Percentiles rank a stretch among this genome's conserved stretches.
Conservation (phyloP, 2,329 filamentous ascomycete species). For the Colletotrichum sp. region DNA sequence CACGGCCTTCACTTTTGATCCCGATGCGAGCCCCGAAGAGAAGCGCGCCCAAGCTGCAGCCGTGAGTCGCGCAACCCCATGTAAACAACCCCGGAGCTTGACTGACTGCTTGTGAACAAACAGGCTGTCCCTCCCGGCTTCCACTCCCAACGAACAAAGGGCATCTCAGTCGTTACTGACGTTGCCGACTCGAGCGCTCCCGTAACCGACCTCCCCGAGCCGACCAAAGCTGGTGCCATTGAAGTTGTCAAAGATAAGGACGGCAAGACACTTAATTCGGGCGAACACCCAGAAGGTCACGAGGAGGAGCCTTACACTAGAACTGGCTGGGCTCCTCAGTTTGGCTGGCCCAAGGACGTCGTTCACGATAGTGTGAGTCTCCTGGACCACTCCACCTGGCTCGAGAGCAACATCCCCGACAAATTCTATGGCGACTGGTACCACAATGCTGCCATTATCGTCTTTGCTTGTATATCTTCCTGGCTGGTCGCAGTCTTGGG, state of each 20-base stretch:
- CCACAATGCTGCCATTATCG: slow-evolving; percentile 92
- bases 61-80: slow-evolving; percentile 53
- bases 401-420: slow-evolving; percentile 85
- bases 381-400: slow-evolving; percentile 85
- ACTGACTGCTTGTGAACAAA: slow-evolving; percentile 34
- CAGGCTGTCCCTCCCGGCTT: slow-evolving; percentile 70
- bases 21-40: slow-evolving; percentile 80
- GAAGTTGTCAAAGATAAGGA: slow-evolving; percentile 55
- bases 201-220: slow-evolving; percentile 78
- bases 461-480: slow-evolving; percentile 88
- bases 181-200: slow-evolving; percentile 68
- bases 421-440: slow-evolving; percentile 98
- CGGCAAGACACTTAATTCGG: slow-evolving; percentile 54
- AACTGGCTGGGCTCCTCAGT: slow-evolving; percentile 89
- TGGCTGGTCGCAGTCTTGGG: slow-evolving; percentile 91
- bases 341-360: slow-evolving; percentile 72
- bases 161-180: slow-evolving; percentile 78
- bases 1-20: slow-evolving; percentile 84
- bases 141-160: slow-evolving; percentile 66
- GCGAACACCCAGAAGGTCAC: slow-evolving; percentile 57
- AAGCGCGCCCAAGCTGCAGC: slow-evolving; percentile 82
- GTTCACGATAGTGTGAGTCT: slow-evolving; percentile 68
- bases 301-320: slow-evolving; percentile 50
- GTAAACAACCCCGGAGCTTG: background rate
- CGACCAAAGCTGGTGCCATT: slow-evolving; percentile 73